Conservation (phyloP, 179 eudicot species). For the Spergularia azorica region DNA sequence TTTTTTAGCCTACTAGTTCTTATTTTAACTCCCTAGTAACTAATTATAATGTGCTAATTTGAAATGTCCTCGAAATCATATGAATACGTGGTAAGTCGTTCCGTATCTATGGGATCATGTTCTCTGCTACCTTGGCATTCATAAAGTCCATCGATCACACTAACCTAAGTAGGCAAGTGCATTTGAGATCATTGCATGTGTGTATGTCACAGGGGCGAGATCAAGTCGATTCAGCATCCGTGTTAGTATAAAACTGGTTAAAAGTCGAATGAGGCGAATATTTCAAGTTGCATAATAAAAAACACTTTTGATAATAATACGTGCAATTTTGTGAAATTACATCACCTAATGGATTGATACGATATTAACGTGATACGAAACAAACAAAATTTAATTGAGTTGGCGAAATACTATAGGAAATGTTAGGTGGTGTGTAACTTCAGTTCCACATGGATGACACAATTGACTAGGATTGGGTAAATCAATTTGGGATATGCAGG, state of each 20-base stretch:
- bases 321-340: background rate
- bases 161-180: background rate
- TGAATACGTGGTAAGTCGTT: conserved; percentile 10
- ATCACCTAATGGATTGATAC: background rate
- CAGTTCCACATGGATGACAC: conserved; percentile 29
- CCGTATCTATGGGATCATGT: conserved; percentile 32
- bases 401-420: background rate
- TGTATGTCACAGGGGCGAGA: background rate
- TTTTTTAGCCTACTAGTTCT: background rate
- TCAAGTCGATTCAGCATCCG: background rate
- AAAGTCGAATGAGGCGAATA: too few relatives aligned
- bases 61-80: background rate
- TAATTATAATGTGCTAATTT: background rate
- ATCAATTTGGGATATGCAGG: background rate
- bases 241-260: too few relatives aligned
- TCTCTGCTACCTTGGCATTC: conserved; percentile 20
- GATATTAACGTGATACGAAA: too few relatives aligned
- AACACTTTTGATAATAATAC: too few relatives aligned
- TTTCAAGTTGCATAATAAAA: too few relatives aligned
- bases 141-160: background rate
- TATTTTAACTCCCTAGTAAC: background rate
- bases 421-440: conserved; percentile 28
- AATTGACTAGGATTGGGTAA: background rate
- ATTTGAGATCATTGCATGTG: background rate
- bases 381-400: background rate